Evolutionary conservation across 768 basidiomycete species (phyloP), one percentile per base, ranked within the genome.

Genomic region (Boletus sp.): DNA sequence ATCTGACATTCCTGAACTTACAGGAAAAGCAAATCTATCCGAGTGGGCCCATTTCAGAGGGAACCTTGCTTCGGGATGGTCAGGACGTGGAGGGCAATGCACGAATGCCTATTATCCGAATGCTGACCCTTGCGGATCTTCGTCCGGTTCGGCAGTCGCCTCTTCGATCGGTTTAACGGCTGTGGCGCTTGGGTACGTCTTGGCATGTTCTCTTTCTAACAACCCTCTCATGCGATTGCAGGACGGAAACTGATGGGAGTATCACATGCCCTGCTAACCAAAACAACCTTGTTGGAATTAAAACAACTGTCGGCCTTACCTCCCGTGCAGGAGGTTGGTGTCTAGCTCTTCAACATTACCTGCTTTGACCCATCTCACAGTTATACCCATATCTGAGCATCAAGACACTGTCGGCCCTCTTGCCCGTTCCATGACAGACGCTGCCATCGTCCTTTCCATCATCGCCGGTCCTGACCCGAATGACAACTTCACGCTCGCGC

Each of bases 321-420:
- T 85, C 83, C 5, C 75, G 83, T 14, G 80, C 82, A 15, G 84
- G 83, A 67, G 84, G 84, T 80, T 55, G 42, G 67, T 28, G 9
- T 39, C 18, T 32, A 40, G 32, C 8, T 5, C 10, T 11, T 35
- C 14, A 40, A 18, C 15, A 7, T 29, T 15, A 24, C n/a, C 29
- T 49, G 12, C 10, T 12, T 39, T 50, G 20, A 52, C 47, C 32
- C 10, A n/a, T 18, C 8, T 39, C 32, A 1, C 50, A 83, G 84
- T 85, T 5, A 71, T 85, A 30, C 85, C 85, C 4, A 81, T 83
- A 6, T 83, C 82, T 1, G 70, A 68, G 17, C 77, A 83, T 59
- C 83, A 83, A 66, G 85, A 86, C 58, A 80, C 83, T 2, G 76
- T 84, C 3, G 85, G 84, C 0, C 84, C 84, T 0, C 77, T 86